Evolutionary conservation across 169 alveolate species (phyloP).

Genomic region (Plasmodium vivax): DNA sequence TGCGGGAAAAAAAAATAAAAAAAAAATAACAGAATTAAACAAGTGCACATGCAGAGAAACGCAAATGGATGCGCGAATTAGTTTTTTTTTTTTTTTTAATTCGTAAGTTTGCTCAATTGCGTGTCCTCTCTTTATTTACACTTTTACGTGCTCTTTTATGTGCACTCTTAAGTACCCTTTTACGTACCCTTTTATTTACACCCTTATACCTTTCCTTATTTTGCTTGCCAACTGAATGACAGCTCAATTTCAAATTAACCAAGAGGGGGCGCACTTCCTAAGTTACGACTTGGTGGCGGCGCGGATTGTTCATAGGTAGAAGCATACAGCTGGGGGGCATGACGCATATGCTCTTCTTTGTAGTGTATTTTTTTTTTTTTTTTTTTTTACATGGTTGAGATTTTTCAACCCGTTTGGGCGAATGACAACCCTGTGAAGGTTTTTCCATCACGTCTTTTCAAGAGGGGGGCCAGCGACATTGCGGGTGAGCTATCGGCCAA

Average conservation of each 20-base stretch:
- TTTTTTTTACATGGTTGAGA: too few species aligned
- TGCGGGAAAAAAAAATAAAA: neutral
- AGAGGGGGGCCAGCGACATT: neutral
- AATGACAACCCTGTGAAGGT: neutral
- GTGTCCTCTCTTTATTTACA: neutral
- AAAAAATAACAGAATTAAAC: neutral
- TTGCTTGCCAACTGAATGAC: neutral
- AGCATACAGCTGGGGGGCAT: neutral
- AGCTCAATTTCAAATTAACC: neutral
- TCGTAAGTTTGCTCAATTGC: neutral
- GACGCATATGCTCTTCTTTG: neutral
- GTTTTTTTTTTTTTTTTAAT: neutral
- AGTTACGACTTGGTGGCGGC: neutral
- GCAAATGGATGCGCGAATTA: neutral
- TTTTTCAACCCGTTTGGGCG: neutral
- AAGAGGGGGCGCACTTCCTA: neutral
- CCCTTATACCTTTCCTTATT: neutral
- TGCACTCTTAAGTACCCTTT: too few species aligned
- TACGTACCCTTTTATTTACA: too few species aligned
- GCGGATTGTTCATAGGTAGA: neutral
- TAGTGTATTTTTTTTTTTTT: neutral
- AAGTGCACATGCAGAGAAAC: neutral
- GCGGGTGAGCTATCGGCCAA: neutral
- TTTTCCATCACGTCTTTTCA: neutral
- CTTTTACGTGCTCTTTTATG: neutral